Conservation (phyloP, 306 rosid species). For the Dryas alaskensis region DNA sequence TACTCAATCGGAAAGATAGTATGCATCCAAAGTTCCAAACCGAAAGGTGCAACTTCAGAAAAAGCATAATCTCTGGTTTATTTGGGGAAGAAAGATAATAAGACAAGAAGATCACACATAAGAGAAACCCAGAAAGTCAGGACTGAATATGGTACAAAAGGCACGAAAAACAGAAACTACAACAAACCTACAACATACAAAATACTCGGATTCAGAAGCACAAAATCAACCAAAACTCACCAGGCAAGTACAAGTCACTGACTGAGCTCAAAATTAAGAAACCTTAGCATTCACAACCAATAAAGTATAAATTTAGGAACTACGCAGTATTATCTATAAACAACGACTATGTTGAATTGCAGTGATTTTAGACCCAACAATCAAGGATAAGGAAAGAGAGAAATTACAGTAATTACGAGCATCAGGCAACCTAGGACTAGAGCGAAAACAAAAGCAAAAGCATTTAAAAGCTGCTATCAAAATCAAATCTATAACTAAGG, state of each 20-base stretch:
- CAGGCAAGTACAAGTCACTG: not conserved
- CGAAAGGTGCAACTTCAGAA: slow-evolving; percentile 2
- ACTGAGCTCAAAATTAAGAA: not conserved
- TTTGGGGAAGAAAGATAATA: not conserved
- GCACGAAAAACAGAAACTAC: slow-evolving; percentile 10
- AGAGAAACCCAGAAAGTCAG: slow-evolving; percentile 11
- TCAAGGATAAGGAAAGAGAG: not conserved
- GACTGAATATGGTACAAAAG: slow-evolving; percentile 3
- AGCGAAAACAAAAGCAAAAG: slow-evolving; percentile 6
- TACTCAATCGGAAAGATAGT: not conserved
- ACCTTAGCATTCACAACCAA: slow-evolving; percentile 9
- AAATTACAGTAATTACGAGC: not conserved
- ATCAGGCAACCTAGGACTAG: not conserved
- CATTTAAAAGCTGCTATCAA: not conserved
- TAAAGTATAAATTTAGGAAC: not conserved
- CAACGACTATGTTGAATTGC: not conserved
- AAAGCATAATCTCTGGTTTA: not conserved
- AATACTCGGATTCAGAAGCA: not conserved
- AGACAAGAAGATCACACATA: not conserved
- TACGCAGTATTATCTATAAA: too few species aligned
- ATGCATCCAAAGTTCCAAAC: not conserved
- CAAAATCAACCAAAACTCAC: slow-evolving; percentile 16
- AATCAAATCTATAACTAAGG: slow-evolving; percentile 22
- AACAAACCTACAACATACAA: slow-evolving; percentile 1
- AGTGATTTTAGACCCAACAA: not conserved